Percentiles rank a stretch among this genome's conserved stretches.
These are phyloP conservation scores for Amanita brunnescens DNA, from an alignment of 768 basidiomycete species.

Conservation along the genomic window DNA sequence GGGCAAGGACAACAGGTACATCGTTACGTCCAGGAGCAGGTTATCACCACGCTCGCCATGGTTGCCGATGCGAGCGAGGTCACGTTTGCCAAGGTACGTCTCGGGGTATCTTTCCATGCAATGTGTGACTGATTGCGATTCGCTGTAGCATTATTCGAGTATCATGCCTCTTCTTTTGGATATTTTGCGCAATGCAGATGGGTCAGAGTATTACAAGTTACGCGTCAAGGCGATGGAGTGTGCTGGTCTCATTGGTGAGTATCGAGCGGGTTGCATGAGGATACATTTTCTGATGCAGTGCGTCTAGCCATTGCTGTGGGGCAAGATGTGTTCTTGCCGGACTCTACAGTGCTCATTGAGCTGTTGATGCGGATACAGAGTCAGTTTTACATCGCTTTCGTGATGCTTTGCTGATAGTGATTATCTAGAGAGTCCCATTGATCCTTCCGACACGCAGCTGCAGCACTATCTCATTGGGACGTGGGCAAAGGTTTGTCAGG, in stretches of 20 bases:
- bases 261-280: not conserved
- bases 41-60: constrained; percentile 83
- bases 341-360: constrained; percentile 64
- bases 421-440: constrained; percentile 51
- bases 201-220: constrained; percentile 56
- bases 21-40: constrained; percentile 81
- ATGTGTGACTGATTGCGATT: not conserved
- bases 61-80: constrained; percentile 79
- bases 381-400: constrained; percentile 20
- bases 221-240: constrained; percentile 88
- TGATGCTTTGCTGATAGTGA: not conserved
- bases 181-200: constrained; percentile 65
- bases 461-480: constrained; percentile 75
- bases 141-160: constrained; percentile 53
- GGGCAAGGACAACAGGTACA: constrained; percentile 28
- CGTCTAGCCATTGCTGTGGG: constrained; percentile 77
- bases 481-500: constrained; percentile 86
- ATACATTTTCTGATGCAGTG: not conserved
- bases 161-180: constrained; percentile 79
- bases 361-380: constrained; percentile 73
- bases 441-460: constrained; percentile 64
- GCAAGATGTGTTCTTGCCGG: constrained; percentile 65
- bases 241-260: constrained; percentile 73
- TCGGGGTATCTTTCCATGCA: not conserved
- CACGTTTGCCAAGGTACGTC: constrained; percentile 60